These are phyloP conservation scores for Penicillium sp. DNA, from an alignment of 2,329 filamentous ascomycete genomes.

Conservation along the genomic window DNA sequence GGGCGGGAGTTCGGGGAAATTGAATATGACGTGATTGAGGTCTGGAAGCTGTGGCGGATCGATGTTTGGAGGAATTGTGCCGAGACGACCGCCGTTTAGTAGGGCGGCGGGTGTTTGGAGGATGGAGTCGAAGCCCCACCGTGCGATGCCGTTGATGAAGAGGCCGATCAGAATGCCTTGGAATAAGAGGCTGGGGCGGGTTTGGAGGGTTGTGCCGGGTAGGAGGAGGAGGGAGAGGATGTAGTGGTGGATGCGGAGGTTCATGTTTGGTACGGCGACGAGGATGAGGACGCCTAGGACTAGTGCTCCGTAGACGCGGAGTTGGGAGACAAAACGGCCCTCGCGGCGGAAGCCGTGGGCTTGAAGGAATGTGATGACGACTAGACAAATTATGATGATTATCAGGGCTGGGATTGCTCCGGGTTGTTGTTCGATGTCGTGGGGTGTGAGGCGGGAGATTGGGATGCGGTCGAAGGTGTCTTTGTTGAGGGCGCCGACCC, in stretches of 20 bases:
- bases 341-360: constrained; percentile 62
- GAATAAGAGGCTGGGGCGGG: constrained; percentile 61
- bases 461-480: constrained; percentile 68
- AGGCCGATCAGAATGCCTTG: constrained; percentile 65
- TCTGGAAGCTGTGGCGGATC: constrained; percentile 24
- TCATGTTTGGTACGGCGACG: constrained; percentile 60
- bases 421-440: constrained; percentile 64
- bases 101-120: constrained; percentile 60
- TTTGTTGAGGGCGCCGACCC: constrained; percentile 65
- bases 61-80: constrained; percentile 38
- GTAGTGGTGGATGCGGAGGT: constrained; percentile 67
- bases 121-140: constrained; percentile 67
- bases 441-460: constrained; percentile 64
- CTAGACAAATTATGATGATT: constrained; percentile 55
- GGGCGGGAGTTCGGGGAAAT: constrained; percentile 34
- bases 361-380: constrained; percentile 59
- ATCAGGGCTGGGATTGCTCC: constrained; percentile 63
- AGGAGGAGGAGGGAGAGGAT: constrained; percentile 63
- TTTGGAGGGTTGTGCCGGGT: constrained; percentile 63
- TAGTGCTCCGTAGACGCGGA: constrained; percentile 53
- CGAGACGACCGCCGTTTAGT: constrained; percentile 40
- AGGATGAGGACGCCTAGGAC: constrained; percentile 49
- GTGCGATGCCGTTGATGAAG: constrained; percentile 66
- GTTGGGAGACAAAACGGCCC: constrained; percentile 55
- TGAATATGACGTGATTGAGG: constrained; percentile 39